A percentile compares a stretch with the other conserved stretches of the same genome.
phyloP scores from a whole-genome alignment of 1,139 yeast genomes.

The Suhomyces terraborum region DNA sequence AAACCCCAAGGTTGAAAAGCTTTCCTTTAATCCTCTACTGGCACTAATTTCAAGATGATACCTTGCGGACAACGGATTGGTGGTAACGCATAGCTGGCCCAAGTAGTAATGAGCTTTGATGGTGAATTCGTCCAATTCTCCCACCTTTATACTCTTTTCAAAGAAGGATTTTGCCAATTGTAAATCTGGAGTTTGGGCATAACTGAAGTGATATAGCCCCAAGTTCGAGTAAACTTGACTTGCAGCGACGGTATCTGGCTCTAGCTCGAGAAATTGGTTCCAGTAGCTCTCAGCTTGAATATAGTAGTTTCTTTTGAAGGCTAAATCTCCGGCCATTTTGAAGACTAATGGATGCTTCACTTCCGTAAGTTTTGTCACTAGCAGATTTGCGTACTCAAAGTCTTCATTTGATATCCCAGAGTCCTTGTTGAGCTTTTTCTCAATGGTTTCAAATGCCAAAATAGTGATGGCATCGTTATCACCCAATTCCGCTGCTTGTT shows the following conservation, averaged over 20 bases:
- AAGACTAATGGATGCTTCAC: slow-evolving; percentile 68
- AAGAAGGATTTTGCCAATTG: slow-evolving; percentile 57
- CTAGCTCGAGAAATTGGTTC: slow-evolving; percentile 56
- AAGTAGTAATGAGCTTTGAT: slow-evolving; percentile 75
- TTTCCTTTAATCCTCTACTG: slow-evolving; percentile 70
- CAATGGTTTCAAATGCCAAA: slow-evolving; percentile 63
- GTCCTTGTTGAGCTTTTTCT: slow-evolving; percentile 21
- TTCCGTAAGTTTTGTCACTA: slow-evolving; percentile 63
- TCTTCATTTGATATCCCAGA: slow-evolving; percentile 51
- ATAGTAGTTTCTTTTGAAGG: slow-evolving; percentile 47
- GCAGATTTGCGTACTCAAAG: slow-evolving; percentile 57
- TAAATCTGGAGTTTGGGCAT: slow-evolving; percentile 49
- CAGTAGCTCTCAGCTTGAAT: slow-evolving; percentile 62
- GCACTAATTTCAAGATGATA: slow-evolving; percentile 79
- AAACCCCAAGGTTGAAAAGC: slow-evolving; percentile 77
- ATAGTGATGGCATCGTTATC: slow-evolving; percentile 78
- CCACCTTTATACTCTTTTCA: slow-evolving; percentile 58
- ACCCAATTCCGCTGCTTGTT: slow-evolving; percentile 82
- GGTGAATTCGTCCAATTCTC: slow-evolving; percentile 56
- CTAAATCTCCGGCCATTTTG: slow-evolving; percentile 74
- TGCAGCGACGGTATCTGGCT: slow-evolving; percentile 57
- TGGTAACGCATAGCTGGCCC: slow-evolving; percentile 64
- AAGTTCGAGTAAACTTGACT: slow-evolving; percentile 74
- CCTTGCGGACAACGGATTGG: slow-evolving; percentile 60
- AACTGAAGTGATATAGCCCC: slow-evolving; percentile 62